Evolutionary conservation across 257 asterid species (phyloP), one percentile per base, ranked within the genome.

Genomic region (Nicotiana sylvestris): DNA sequence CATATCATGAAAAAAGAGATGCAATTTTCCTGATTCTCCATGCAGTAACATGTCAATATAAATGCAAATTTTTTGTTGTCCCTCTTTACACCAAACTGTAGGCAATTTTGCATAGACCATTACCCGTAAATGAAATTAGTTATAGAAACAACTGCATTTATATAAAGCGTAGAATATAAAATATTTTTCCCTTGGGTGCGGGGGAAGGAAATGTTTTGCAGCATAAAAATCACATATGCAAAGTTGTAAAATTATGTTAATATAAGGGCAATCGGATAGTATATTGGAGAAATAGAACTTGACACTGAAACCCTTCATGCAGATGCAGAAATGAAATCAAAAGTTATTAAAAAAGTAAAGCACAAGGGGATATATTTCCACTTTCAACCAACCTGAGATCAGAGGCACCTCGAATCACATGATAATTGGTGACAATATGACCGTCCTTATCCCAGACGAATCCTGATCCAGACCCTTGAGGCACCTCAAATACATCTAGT

Each of bases 401-500:
- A 81, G 98, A 94, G 43, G 99, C 99, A 83, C 98, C 98, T 37
- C 99, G 94, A 85, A 96, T 96, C 89, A 94, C 98, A 83, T 96
- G 99, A 91, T 90, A 94, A 86, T 96, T 96, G 74, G 99, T 94
- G 43, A 96, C 98, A 76, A 94, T 72, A 74, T 96, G 94, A 2
- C 99, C 99, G 64, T 87, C 86, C 43, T 68, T 77, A 83, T 94
- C 98, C 99, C 99, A 94, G 32, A 94, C 90, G 83, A 96, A 96
- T 78, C 99, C 99, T 37, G 98, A 96, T 68, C 99, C 98, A 5
- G 98, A 94, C 64, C 98, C 99, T 85, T 93, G 99, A 16, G 98
- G 98, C 84, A 96, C 98, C 93, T 94, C 97, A 87, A 96, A 86
- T 82, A 94, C 90, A 88, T 96, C 98, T 89, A 96, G 87, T 2